Percentiles rank a stretch among this genome's conserved stretches.
Conservation (phyloP, 441 rosid genomes). For the Populus hybrid region DNA sequence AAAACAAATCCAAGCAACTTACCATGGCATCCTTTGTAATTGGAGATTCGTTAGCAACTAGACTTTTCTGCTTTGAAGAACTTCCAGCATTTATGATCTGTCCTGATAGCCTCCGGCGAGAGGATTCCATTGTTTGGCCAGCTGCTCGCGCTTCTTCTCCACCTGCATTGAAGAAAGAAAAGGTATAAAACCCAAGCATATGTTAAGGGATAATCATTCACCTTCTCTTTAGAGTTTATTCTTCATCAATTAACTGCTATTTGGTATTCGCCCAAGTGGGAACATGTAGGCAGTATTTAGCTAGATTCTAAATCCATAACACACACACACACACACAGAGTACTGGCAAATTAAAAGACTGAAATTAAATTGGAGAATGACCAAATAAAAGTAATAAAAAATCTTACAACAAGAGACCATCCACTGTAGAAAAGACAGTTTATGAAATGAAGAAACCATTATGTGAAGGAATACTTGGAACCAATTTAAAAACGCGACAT, state of each 20-base stretch:
- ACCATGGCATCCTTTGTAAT: constrained; percentile 61
- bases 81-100: constrained; percentile 54
- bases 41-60: constrained; percentile 64
- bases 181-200: neutral
- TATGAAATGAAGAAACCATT: neutral
- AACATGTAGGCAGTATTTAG: constrained; percentile 3
- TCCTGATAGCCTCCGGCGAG: constrained; percentile 63
- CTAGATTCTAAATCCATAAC: neutral
- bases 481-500: neutral
- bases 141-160: constrained; percentile 64
- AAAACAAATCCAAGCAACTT: constrained; percentile 6
- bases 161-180: constrained; percentile 31
- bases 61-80: constrained; percentile 67
- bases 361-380: neutral
- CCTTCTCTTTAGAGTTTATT: neutral
- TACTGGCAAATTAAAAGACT: neutral
- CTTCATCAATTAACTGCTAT: neutral
- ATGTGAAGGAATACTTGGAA: neutral
- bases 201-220: constrained; percentile 2
- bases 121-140: constrained; percentile 60
- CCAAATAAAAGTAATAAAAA: neutral
- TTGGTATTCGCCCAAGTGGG: neutral
- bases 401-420: neutral
- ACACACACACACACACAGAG: neutral
- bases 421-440: neutral